Evolutionary conservation across 1,139 yeast genomes (phyloP).

Genomic region (Blastobotrys capitulatus): DNA sequence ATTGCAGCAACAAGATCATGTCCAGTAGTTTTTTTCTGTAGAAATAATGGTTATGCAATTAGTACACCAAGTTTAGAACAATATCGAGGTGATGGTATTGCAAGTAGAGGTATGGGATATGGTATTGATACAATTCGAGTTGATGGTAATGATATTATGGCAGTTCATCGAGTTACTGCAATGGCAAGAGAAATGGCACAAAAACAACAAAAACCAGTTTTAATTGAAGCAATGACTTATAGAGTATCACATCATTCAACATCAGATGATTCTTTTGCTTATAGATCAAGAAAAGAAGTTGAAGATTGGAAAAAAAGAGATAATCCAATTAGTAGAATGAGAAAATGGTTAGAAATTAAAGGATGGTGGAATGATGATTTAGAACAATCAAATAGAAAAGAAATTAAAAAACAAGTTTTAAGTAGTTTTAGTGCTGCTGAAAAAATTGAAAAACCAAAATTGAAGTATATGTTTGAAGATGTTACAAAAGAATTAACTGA

Average conservation of each 20-base stretch:
- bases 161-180: constrained; percentile 32
- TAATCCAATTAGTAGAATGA: constrained; percentile 33
- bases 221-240: constrained; percentile 36
- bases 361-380: constrained; percentile 32
- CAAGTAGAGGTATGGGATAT: constrained; percentile 33
- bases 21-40: constrained; percentile 33
- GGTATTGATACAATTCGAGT: constrained; percentile 36
- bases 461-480: constrained; percentile 29
- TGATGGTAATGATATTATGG: constrained; percentile 35
- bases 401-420: constrained; percentile 26
- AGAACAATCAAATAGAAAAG: constrained; percentile 26
- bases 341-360: constrained; percentile 32
- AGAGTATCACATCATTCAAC: constrained; percentile 37
- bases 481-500: constrained; percentile 25
- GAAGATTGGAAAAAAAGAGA: constrained; percentile 36
- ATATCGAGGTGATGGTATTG: constrained; percentile 37
- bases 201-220: constrained; percentile 30
- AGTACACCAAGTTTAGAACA: constrained; percentile 35
- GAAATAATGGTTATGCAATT: constrained; percentile 37
- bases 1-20: constrained; percentile 36
- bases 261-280: constrained; percentile 36
- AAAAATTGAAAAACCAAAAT: constrained; percentile 29
- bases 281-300: constrained; percentile 33
- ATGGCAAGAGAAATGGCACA: constrained; percentile 31
- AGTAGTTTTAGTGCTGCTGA: constrained; percentile 31